Evolutionary conservation across 1,284 basidiomycete species (phyloP).

Genomic region (Tetrapyrgos nigripes): DNA sequence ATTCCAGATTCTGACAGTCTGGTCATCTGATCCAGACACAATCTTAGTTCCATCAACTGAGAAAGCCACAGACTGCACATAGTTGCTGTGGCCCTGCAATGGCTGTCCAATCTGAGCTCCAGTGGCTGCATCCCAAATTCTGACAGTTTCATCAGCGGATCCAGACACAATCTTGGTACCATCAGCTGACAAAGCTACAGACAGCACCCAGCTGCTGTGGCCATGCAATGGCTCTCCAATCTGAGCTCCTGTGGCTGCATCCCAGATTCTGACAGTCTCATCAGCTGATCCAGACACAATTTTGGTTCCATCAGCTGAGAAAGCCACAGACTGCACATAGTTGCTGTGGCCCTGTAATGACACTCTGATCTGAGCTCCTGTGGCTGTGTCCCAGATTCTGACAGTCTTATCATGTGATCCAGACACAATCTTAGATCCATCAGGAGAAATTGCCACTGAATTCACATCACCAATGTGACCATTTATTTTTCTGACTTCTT

Average conservation of each 20-base stretch:
- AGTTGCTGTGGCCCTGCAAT: constrained; percentile 3
- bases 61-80: not conserved
- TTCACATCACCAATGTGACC: constrained; percentile 20
- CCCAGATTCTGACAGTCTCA: too few species aligned
- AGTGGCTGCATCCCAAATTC: too few species aligned
- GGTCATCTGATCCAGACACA: constrained; percentile 3
- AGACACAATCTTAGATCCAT: constrained; percentile 22
- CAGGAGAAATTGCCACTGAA: constrained; percentile 25
- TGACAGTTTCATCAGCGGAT: too few species aligned
- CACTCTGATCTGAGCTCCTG: constrained; percentile 9
- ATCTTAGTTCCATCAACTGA: not conserved
- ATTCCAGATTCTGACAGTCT: too few species aligned
- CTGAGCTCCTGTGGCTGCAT: constrained; percentile 18
- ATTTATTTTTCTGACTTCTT: constrained; percentile 7
- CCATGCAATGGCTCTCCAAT: constrained; percentile 11
- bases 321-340: constrained; percentile 21
- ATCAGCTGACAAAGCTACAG: constrained; percentile 26
- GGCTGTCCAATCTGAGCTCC: too few species aligned
- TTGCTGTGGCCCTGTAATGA: constrained; percentile 2
- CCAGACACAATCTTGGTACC: constrained; percentile 3
- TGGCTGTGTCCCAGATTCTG: constrained; percentile 25
- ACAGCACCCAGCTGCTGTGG: constrained; percentile 12
- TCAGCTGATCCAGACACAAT: too few species aligned
- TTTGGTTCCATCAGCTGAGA: too few species aligned
- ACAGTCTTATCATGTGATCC: constrained; percentile 27